phyloP scores from a whole-genome alignment of 805 yeast genomes.

The Yamadazyma laniorum region DNA sequence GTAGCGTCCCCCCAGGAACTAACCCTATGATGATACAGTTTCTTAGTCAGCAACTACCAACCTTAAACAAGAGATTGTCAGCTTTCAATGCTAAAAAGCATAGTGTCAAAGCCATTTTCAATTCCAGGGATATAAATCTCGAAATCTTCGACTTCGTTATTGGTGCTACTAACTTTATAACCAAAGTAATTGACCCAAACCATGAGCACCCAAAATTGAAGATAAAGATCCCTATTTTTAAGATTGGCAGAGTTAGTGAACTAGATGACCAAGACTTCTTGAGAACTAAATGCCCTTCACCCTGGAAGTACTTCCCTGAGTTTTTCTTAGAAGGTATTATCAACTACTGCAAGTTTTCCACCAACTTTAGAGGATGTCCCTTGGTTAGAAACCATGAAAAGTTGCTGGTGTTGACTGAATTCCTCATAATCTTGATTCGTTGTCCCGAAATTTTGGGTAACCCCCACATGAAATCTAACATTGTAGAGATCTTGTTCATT shows the following conservation, averaged over 20 bases:
- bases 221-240: conserved; percentile 52
- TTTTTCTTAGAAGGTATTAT: conserved; percentile 79
- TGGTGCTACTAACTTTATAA: conserved; percentile 71
- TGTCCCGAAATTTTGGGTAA: conserved; percentile 85
- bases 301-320: conserved; percentile 85
- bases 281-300: conserved; percentile 62
- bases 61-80: conserved; percentile 38
- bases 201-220: conserved; percentile 58
- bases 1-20: conserved; percentile 24
- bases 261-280: conserved; percentile 74
- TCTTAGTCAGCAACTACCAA: conserved; percentile 45
- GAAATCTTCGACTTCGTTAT: conserved; percentile 74
- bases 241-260: conserved; percentile 60
- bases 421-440: conserved; percentile 71
- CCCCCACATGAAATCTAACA: conserved; percentile 86
- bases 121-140: conserved; percentile 53
- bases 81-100: conserved; percentile 45
- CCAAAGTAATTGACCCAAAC: conserved; percentile 68
- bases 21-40: conserved; percentile 25
- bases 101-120: conserved; percentile 62
- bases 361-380: conserved; percentile 56
- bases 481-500: conserved; percentile 74
- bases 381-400: conserved; percentile 52
- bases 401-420: conserved; percentile 60
- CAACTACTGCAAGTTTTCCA: conserved; percentile 63